These are phyloP conservation scores for Claviceps capensis DNA, from an alignment of 2,329 filamentous ascomycete genomes.

Conservation along the genomic window DNA sequence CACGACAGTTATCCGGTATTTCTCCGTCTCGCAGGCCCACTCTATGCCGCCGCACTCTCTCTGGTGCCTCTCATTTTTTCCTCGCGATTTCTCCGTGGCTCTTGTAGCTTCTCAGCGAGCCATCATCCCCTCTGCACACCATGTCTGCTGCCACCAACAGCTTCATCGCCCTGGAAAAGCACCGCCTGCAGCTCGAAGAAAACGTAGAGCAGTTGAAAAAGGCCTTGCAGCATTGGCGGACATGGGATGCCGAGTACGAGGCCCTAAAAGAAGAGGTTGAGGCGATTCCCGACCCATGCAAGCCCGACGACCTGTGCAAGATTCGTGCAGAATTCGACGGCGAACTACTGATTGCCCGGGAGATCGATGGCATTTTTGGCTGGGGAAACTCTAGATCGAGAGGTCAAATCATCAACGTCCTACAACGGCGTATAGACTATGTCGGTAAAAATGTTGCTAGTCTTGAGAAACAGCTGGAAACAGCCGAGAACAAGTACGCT, in stretches of 20 bases:
- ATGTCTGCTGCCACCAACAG: conserved; percentile 34
- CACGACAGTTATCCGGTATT: conserved; percentile 13
- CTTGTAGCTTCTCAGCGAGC: background rate
- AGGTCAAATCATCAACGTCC: conserved; percentile 42
- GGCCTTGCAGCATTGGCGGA: conserved; percentile 75
- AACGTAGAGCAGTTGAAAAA: conserved; percentile 57
- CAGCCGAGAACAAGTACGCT: conserved; percentile 55
- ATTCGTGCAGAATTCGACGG: conserved; percentile 48
- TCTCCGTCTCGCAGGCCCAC: conserved; percentile 7
- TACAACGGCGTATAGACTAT: conserved; percentile 71
- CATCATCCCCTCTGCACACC: background rate
- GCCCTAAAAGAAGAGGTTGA: conserved; percentile 71
- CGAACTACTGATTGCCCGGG: conserved; percentile 45
- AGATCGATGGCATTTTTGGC: conserved; percentile 35
- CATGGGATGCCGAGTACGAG: conserved; percentile 86
- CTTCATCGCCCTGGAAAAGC: conserved; percentile 58
- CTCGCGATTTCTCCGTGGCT: background rate
- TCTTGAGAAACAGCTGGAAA: conserved; percentile 57
- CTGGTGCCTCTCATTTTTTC: background rate
- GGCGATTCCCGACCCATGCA: conserved; percentile 32
- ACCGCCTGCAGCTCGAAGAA: conserved; percentile 61
- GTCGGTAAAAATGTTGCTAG: conserved; percentile 68
- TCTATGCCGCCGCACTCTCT: background rate
- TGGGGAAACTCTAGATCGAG: conserved; percentile 14
- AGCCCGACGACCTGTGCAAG: conserved; percentile 36